These are phyloP conservation scores for Diaporthe sp. DNA, from an alignment of 2,329 filamentous ascomycete genomes.

Conservation along the genomic window DNA sequence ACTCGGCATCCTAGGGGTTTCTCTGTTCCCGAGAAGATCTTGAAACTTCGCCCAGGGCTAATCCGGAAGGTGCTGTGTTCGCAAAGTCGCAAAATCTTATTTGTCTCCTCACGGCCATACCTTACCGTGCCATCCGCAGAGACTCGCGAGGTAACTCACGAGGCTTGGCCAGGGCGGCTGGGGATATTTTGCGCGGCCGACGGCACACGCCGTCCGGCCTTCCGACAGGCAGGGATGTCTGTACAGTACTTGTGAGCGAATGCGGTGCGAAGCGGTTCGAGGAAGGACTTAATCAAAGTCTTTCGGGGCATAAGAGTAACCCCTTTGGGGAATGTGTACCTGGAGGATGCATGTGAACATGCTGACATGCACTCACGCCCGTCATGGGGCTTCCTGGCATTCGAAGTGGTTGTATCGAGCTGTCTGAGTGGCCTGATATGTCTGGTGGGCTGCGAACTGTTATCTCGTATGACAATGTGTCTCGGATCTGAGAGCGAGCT, in stretches of 20 bases:
- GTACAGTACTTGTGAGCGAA: neutral
- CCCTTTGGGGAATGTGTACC: no score
- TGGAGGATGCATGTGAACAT: neutral
- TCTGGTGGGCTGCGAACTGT: no score
- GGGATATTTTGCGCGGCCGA: neutral
- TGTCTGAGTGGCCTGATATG: neutral
- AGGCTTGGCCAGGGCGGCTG: neutral
- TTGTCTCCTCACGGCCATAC: neutral
- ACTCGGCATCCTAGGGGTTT: neutral
- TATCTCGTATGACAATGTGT: neutral
- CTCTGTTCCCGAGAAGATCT: no score
- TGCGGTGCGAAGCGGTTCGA: neutral
- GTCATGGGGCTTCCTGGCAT: neutral
- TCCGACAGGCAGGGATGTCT: neutral
- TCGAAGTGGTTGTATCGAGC: no score
- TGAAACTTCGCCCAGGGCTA: neutral
- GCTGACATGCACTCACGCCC: neutral
- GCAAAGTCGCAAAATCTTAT: neutral
- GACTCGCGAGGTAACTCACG: neutral
- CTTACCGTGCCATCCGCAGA: neutral
- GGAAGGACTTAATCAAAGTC: neutral
- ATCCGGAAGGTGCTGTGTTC: neutral
- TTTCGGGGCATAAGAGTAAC: neutral
- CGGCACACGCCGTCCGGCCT: conserved; percentile 4
- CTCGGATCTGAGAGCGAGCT: neutral